Evolutionary conservation across 768 basidiomycete species (phyloP), one percentile per base, ranked within the genome.

Genomic region (Piloderma croceum): DNA sequence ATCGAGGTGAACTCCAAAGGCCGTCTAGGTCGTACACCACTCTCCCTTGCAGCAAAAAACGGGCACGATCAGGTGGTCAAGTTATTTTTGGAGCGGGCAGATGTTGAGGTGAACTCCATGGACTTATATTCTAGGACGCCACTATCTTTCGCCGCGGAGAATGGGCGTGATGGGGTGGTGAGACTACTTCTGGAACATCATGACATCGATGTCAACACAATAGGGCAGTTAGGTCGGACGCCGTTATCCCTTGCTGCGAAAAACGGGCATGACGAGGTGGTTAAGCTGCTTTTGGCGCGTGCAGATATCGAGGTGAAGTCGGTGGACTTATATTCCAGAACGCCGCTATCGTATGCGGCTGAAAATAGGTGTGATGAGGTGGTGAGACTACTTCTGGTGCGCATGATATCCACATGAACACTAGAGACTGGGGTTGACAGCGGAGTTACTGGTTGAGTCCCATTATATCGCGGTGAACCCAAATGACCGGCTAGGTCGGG

Each of bases 51-150:
- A 17, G 45, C 45, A 7, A n/a, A 29, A 36, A 21, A 43, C 20
- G 46, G 46, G 11, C 29, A 47, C 31, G 22, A 38, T 6, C 37
- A 6, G n/a, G 31, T 47, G 3, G 36, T 45, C 32, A 33, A 39
- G 20, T 20, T 39, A 6, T 34, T 47, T n/a, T 20, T 45, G 34
- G 21, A 5, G 23, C 23, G 24, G 19, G 13, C 20, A 10, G 45
- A 36, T 25, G 24, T 46, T 7, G 22, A 35, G 20, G 44, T 43
- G 2, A 36, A 43, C 22, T 2, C 21, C 12, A 24, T 17, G 21
- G 40, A 43, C 13, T 7, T 7, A 13, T 17, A 2, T 19, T 11
- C 20, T 18, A 13, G 22, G 11, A 44, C 43, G 19, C 43, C 43
- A 18, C 29, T 44, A 42, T 34, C 41, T 24, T 42, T 42, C 23